These are phyloP conservation scores for Sporothrix dimorphospora DNA, from an alignment of 2,329 filamentous ascomycete species.

Conservation along the genomic window DNA sequence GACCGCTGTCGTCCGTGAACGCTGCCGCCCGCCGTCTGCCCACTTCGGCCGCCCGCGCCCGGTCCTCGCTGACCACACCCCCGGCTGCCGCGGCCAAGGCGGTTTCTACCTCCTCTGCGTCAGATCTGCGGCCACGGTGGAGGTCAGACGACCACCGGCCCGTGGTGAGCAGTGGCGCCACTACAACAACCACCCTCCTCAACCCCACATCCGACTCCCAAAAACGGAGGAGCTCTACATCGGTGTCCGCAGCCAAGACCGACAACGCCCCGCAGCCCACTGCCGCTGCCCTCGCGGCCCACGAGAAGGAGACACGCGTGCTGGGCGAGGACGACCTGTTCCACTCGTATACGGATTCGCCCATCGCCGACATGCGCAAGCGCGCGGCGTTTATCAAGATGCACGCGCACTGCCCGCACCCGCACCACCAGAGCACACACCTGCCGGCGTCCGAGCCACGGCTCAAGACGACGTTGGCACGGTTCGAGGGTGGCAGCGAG, in stretches of 20 bases:
- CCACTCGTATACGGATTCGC: constrained; percentile 87
- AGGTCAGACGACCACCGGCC: not conserved
- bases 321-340: constrained; percentile 83
- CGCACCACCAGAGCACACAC: constrained; percentile 75
- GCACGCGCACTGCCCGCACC: constrained; percentile 92
- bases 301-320: constrained; percentile 36
- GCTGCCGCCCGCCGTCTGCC: constrained; percentile 8
- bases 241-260: constrained; percentile 26
- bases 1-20: constrained; percentile 12
- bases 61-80: constrained; percentile 14
- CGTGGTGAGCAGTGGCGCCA: no score
- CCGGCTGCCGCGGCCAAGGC: not conserved
- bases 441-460: constrained; percentile 45
- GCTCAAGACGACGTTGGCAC: constrained; percentile 32
- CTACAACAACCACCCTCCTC: not conserved
- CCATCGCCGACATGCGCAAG: constrained; percentile 82
- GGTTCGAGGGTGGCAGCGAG: constrained; percentile 46
- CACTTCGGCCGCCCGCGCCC: constrained; percentile 10
- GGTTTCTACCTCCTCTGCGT: not conserved
- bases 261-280: constrained; percentile 6
- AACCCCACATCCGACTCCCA: constrained; percentile 3
- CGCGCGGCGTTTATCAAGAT: constrained; percentile 90
- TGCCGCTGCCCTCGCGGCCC: constrained; percentile 28
- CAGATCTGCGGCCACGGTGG: constrained; percentile 3
- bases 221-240: constrained; percentile 27